phyloP scores from a whole-genome alignment of 148 eudicot species.

The Simmondsia chinensis region DNA sequence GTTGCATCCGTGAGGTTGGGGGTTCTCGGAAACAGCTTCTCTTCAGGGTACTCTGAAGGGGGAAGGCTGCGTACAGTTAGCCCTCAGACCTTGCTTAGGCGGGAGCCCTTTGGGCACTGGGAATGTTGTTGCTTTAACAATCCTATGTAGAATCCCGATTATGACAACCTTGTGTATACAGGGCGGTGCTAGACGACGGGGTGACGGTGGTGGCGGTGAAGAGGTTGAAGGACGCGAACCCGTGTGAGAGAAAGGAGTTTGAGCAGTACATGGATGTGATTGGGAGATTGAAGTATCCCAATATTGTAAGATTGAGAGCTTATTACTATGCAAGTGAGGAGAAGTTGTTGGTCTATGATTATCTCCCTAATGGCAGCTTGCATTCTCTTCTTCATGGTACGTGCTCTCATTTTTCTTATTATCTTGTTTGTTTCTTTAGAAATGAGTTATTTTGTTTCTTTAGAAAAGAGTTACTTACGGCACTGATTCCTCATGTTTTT shows the following conservation, averaged over 20 bases:
- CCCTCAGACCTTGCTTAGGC: too few species aligned
- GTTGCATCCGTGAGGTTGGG: too few species aligned
- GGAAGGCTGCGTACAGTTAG: too few species aligned
- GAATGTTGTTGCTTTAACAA: too few species aligned
- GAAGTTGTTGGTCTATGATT: constrained; percentile 81
- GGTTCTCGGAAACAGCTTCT: too few species aligned
- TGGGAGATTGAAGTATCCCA: constrained; percentile 74
- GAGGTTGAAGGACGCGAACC: constrained; percentile 87
- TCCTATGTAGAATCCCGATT: too few species aligned
- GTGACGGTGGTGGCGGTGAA: constrained; percentile 81
- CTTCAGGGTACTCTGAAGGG: too few species aligned
- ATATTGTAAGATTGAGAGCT: constrained; percentile 71
- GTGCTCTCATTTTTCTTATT: constrained; percentile 1
- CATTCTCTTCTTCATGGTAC: constrained; percentile 90
- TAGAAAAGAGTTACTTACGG: too few species aligned
- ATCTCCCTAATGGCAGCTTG: constrained; percentile 86
- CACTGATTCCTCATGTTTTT: too few species aligned
- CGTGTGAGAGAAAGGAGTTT: constrained; percentile 88
- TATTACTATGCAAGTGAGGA: constrained; percentile 86
- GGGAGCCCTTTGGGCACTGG: too few species aligned
- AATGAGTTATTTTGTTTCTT: too few species aligned
- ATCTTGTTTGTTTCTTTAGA: background rate
- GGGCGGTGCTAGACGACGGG: constrained; percentile 84
- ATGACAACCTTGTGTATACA: too few species aligned
- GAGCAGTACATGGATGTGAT: constrained; percentile 91